Base-by-base conservation (phyloP, 306 rosid species). In the Cucumis cinereus region DNA sequence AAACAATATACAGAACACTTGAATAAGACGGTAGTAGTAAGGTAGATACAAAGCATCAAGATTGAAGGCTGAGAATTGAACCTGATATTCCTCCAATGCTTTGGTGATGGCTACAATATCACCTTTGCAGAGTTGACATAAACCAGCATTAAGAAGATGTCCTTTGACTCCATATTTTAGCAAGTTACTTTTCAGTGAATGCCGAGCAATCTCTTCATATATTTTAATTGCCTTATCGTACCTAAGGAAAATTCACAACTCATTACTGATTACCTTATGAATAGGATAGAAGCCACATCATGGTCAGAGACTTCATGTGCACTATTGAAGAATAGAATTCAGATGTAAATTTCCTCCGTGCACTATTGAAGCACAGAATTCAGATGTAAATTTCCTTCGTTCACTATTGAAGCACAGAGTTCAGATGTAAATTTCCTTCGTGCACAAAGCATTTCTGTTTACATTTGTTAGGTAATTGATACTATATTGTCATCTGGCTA, bases 81-180 rank as follows among this genome's bases (percentile, higher is more conserved):
- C 98, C 92, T 89, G 90, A 55, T 93, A 93, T 77, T 85, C 79
- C 80, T 93, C 98, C 64, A 91, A 87, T 16, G 99, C 96, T 69
- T 94, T 94, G 81, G 83, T 83, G 77, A 94, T 89, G 62, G 99
- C 97, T 74, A 94, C 80, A 49, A 70, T 82, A n/a, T 94, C 99
- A 66, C 85, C 93, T 81, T 82, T 92, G 84, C 99, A 92, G 61
- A 94, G 99, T 78, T 94, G 96, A 86, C 98, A 94, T 79, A 92
- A 77, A 68, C 99, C 98, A 82, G 97, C 98, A 89, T 92, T 94
- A 52, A 94, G 99, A 81, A 94, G 95, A 81, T 94, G 97, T 53
- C 99, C 99, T 75, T 90, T 94, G 35, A 92, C 99, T 82, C 99
- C 98, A 76, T 94, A 94, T 82, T 94, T 94, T 63, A 94, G 89